These are phyloP conservation scores for Fusarium virguliforme DNA, from an alignment of 2,329 filamentous ascomycete genomes.

Conservation along the genomic window DNA sequence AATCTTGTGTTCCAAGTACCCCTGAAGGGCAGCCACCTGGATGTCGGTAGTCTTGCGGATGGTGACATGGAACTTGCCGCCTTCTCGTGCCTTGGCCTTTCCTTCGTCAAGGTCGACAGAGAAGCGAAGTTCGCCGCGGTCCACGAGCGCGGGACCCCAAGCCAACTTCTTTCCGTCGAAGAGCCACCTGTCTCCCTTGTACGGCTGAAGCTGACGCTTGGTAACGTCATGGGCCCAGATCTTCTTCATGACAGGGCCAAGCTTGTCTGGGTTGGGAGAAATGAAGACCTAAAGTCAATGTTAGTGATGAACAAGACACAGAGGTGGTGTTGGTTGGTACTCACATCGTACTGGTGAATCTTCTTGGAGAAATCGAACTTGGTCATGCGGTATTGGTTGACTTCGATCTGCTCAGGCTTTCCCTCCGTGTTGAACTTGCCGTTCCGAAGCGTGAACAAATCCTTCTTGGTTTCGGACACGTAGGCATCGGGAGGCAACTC, in stretches of 20 bases:
- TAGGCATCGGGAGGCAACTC: conserved; percentile 74
- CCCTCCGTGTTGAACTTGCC: conserved; percentile 71
- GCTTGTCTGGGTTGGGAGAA: conserved; percentile 74
- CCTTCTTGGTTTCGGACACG: conserved; percentile 55
- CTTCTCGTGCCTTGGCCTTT: conserved; percentile 56
- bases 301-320: conserved; percentile 24
- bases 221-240: conserved; percentile 80
- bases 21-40: conserved; percentile 75
- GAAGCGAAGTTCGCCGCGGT: conserved; percentile 68
- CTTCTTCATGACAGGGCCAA: conserved; percentile 77
- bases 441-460: conserved; percentile 55
- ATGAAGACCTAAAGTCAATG: conserved; percentile 71
- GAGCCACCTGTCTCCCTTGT: conserved; percentile 71
- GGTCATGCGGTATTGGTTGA: conserved; percentile 84
- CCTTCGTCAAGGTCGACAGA: conserved; percentile 82
- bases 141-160: conserved; percentile 72
- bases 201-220: conserved; percentile 67
- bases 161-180: conserved; percentile 89
- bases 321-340: conserved; percentile 55
- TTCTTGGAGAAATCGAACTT: conserved; percentile 70
- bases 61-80: conserved; percentile 72
- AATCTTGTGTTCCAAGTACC: conserved; percentile 75
- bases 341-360: conserved; percentile 89
- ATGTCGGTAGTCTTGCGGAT: conserved; percentile 79
- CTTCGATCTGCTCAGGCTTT: conserved; percentile 66